Conservation (phyloP, 1,139 yeast genomes). For the Saccharomyces hybrid region DNA sequence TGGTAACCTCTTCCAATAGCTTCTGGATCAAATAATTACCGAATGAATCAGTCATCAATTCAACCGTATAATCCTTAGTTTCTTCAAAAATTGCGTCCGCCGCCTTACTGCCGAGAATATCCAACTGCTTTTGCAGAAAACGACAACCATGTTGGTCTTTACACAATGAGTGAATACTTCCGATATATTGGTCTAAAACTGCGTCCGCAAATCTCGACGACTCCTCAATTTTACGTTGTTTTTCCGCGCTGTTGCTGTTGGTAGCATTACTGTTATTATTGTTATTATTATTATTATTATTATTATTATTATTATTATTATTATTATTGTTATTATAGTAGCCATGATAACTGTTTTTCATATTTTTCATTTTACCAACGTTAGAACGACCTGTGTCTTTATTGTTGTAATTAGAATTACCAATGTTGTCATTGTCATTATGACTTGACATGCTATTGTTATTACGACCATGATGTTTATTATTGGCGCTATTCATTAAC, state of each 20-base stretch:
- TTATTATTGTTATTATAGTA: slow-evolving; percentile 8
- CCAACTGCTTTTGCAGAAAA: slow-evolving; percentile 78
- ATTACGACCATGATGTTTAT: slow-evolving; percentile 12
- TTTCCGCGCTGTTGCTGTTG: slow-evolving; percentile 13
- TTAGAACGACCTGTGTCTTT: slow-evolving; percentile 6
- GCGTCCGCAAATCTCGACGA: slow-evolving; percentile 43
- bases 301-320: slow-evolving; percentile 13
- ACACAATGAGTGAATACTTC: slow-evolving; percentile 69
- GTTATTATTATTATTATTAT: slow-evolving; percentile 11
- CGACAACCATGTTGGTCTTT: slow-evolving; percentile 96
- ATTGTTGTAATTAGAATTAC: slow-evolving; percentile 9
- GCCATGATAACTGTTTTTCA: slow-evolving; percentile 5
- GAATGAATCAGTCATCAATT: slow-evolving; percentile 91
- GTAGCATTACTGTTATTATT: slow-evolving; percentile 10
- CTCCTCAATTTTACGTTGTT: slow-evolving; percentile 25
- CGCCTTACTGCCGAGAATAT: slow-evolving; percentile 38
- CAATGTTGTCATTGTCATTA: slow-evolving; percentile 13
- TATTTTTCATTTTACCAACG: slow-evolving; percentile 8
- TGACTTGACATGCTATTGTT: slow-evolving; percentile 16
- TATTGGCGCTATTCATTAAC: neutral
- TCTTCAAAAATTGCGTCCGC: slow-evolving; percentile 64
- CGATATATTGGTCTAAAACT: slow-evolving; percentile 58
- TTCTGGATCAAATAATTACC: slow-evolving; percentile 95
- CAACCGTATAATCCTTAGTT: slow-evolving; percentile 68
- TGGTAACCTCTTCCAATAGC: slow-evolving; percentile 64